phyloP scores from a whole-genome alignment of 345 rosid genomes.

The Nasturtium officinale region DNA sequence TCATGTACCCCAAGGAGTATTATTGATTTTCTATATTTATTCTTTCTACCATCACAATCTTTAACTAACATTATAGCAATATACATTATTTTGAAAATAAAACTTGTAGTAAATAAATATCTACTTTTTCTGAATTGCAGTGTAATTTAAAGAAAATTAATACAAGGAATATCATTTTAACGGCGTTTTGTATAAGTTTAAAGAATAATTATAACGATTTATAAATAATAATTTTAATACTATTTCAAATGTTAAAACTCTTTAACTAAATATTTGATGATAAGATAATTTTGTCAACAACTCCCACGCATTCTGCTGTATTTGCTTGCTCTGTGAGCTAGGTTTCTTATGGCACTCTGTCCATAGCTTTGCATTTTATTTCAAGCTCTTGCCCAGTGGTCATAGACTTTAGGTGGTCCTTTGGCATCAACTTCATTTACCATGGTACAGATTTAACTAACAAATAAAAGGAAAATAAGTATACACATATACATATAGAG shows the following conservation, averaged over 20 bases:
- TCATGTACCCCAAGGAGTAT: background rate
- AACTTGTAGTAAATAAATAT: background rate
- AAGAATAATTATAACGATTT: background rate
- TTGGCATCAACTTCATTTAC: slow-evolving; percentile 17
- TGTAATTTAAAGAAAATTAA: background rate
- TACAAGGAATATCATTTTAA: background rate
- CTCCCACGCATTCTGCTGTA: background rate
- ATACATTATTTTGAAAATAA: background rate
- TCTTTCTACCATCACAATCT: background rate
- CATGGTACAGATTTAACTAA: slow-evolving; percentile 4
- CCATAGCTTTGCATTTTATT: background rate
- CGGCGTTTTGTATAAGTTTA: background rate
- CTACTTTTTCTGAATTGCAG: background rate
- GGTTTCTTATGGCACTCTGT: slow-evolving; percentile 4
- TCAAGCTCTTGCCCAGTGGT: background rate
- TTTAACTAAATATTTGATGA: background rate
- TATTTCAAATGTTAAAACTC: too few species aligned
- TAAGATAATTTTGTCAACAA: background rate
- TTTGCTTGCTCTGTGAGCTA: slow-evolving; percentile 1
- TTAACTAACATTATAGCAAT: background rate
- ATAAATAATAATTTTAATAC: background rate
- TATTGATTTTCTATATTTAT: background rate
- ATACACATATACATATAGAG: background rate
- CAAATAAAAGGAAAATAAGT: background rate
- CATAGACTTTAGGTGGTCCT: slow-evolving; percentile 16